Percentiles rank a stretch among this genome's conserved stretches.
Conservation (phyloP, 83 land plant species). For the Picea engelmannii region DNA sequence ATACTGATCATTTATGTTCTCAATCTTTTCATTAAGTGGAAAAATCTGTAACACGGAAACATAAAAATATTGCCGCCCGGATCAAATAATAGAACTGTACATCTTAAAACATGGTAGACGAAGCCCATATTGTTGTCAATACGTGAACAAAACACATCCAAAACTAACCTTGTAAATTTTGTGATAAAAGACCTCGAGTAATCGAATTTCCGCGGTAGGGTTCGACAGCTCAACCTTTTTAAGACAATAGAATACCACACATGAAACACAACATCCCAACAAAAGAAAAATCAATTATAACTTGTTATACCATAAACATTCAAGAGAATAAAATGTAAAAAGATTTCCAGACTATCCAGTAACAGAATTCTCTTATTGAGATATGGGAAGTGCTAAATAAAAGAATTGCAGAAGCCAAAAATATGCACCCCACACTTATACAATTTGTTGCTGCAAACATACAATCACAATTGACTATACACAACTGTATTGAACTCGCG, state of each 20-base stretch:
- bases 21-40: constrained; percentile 85
- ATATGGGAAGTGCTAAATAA: not conserved
- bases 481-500: not conserved
- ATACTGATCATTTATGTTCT: constrained; percentile 96
- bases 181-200: constrained; percentile 82
- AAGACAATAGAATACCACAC: constrained; percentile 8
- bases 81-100: not conserved
- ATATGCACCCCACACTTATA: not conserved
- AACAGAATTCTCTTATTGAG: not conserved
- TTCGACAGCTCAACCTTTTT: constrained; percentile 68
- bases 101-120: not conserved
- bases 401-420: not conserved
- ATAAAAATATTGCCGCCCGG: not conserved
- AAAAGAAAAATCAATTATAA: not conserved
- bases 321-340: not conserved
- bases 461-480: not conserved
- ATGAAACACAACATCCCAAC: not conserved
- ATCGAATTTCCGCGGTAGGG: constrained; percentile 72
- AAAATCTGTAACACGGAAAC: constrained; percentile 69
- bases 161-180: constrained; percentile 75
- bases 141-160: not conserved
- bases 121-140: not conserved
- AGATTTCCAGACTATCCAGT: not conserved
- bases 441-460: not conserved
- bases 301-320: not conserved